These are phyloP conservation scores for Ilyonectria sp. DNA, from an alignment of 2,329 filamentous ascomycete species.

Conservation along the genomic window DNA sequence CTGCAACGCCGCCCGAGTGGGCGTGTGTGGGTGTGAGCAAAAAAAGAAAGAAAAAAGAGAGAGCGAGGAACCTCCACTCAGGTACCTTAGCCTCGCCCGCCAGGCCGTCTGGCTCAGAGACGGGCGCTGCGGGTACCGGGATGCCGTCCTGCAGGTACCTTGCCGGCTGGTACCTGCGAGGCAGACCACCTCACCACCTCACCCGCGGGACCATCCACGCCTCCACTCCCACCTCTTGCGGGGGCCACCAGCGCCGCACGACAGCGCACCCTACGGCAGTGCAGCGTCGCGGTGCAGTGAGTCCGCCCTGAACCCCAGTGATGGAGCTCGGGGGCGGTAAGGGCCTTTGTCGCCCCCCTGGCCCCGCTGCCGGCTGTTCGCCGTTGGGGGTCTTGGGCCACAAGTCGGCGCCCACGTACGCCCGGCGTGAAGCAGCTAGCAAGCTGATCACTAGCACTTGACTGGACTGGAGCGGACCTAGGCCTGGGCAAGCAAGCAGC, in stretches of 20 bases:
- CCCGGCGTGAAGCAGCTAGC: conserved; percentile 25
- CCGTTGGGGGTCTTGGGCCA: conserved; percentile 25
- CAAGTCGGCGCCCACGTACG: conserved; percentile 28
- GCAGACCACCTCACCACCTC: conserved; percentile 2
- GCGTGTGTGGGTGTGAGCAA: conserved; percentile 20
- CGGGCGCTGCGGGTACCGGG: conserved; percentile 10
- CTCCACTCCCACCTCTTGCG: conserved; percentile 14
- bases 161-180: conserved; percentile 17
- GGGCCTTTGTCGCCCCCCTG: conserved; percentile 20
- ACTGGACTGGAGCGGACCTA: conserved; percentile 18
- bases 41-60: conserved; percentile 13
- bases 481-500: conserved; percentile 11
- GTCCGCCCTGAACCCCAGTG: conserved; percentile 16
- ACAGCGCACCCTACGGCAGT: conserved; percentile 18
- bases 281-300: conserved; percentile 16
- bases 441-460: conserved; percentile 16
- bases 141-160: conserved; percentile 17
- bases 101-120: conserved; percentile 9
- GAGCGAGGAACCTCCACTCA: conserved; percentile 25
- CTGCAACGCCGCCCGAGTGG: conserved; percentile 13
- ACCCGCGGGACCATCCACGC: conserved; percentile 14
- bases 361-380: conserved; percentile 23
- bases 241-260: conserved; percentile 20
- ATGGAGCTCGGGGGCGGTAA: conserved; percentile 15
- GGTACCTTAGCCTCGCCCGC: conserved; percentile 23